These are phyloP conservation scores for Clitoria ternatea DNA, from an alignment of 306 rosid species.

Conservation along the genomic window DNA sequence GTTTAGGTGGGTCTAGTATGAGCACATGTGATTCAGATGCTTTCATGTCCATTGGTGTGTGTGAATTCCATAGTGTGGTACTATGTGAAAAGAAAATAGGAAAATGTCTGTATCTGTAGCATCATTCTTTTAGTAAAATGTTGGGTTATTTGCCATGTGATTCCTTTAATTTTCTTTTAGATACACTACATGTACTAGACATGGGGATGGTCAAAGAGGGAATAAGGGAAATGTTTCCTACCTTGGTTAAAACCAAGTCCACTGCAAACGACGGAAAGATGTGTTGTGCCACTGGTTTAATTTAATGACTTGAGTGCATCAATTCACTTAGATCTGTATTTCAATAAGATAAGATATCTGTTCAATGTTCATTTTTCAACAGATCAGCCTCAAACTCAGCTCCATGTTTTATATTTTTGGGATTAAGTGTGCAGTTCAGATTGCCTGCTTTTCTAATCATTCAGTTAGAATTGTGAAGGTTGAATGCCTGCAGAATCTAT, in stretches of 20 bases:
- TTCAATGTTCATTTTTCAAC: neutral
- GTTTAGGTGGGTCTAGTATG: neutral
- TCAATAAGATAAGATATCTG: neutral
- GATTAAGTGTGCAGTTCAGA: neutral
- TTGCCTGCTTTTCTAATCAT: neutral
- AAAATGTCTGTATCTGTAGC: neutral
- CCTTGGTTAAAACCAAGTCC: neutral
- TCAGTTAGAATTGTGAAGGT: conserved; percentile 11
- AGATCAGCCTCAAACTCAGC: neutral
- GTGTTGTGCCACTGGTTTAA: neutral
- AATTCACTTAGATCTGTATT: neutral
- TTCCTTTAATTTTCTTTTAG: neutral
- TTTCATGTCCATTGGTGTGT: neutral
- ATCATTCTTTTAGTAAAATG: neutral
- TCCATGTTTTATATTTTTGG: neutral
- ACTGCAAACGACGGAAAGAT: no score
- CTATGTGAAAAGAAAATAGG: neutral
- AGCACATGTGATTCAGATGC: neutral
- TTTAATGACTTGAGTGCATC: neutral
- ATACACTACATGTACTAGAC: neutral
- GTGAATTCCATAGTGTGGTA: neutral
- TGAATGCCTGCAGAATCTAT: neutral
- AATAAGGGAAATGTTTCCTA: neutral
- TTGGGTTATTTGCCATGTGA: neutral
- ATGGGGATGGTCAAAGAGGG: neutral